Base-by-base conservation (phyloP, 106 monocot species). In the Chionographis japonica region DNA sequence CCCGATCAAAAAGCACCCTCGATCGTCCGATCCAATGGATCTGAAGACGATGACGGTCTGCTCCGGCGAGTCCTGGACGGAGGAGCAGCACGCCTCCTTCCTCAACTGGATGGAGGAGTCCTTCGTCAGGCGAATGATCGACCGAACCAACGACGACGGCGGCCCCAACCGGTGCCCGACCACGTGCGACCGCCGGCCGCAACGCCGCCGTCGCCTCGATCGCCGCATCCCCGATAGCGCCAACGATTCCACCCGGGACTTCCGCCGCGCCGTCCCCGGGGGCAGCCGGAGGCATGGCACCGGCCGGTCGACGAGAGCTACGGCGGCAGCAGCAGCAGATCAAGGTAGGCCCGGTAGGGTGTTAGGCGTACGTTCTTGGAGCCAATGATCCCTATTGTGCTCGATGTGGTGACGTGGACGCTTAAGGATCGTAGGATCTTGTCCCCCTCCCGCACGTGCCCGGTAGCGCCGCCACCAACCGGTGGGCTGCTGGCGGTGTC, bases 71-170 rank as follows among this genome's bases (percentile, higher is more conserved):
- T 18, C 35, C 8, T 77, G 70, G 77, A 77, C 70, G 56, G 69
- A 77, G 37, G 64, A 70, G 51, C 69, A 37, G 16, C 77, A 77
- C 77, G 17, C 58, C 57, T 42, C 63, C 46, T 77, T 64, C 58
- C 70, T 77, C 57, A 58, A 58, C 58, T 70, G 51, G 49, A 19
- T 77, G 12, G 70, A 77, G 64, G 56, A 63, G 56, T 70, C 63
- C 19, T 77, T 77, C 64, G 64, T 77, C 43, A 37, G 62, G 13
- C 54, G 57, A 8, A 39, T 65, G 63, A 50, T 50, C n/a, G 49
- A 17, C 61, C 2, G 3, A 53, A 1, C 8, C 67, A 2, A 1
- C 67, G 12, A 19, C 27, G 10, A 18, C 8, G 65, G 11, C 4
- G 61, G 8, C 27, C 10, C 35, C 18, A 4, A 0, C 53, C 36